A percentile compares a stretch with the other conserved stretches of the same genome.
Evolutionary conservation across 169 alveolate genomes (phyloP).

Genomic region (Plasmodium berghei): DNA sequence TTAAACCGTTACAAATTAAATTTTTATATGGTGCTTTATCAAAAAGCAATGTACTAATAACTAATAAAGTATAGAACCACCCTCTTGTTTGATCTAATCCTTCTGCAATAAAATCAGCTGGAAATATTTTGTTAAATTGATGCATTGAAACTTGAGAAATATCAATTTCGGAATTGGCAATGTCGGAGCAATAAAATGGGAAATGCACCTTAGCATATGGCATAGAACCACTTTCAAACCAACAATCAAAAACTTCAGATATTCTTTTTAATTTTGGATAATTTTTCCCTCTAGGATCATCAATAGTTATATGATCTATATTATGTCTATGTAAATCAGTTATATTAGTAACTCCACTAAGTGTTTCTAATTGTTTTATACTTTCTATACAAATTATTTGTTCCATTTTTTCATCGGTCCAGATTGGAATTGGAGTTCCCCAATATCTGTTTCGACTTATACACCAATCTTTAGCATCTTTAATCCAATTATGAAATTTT

Average conservation of each 20-base stretch:
- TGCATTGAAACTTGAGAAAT: constrained; percentile 87
- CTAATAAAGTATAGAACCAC: constrained; percentile 97
- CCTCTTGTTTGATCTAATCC: constrained; percentile 99
- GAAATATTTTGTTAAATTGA: constrained; percentile 92
- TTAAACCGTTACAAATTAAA: constrained; percentile 96
- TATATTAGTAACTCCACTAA: constrained; percentile 83
- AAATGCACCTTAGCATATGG: constrained; percentile 98
- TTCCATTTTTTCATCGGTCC: constrained; percentile 96
- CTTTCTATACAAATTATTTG: constrained; percentile 97
- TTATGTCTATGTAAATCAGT: constrained; percentile 98
- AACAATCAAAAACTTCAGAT: constrained; percentile 96
- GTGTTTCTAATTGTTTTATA: constrained; percentile 87
- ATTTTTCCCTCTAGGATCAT: constrained; percentile 96
- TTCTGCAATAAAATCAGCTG: constrained; percentile 99
- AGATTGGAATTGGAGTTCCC: constrained; percentile 99
- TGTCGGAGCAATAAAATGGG: constrained; percentile 89
- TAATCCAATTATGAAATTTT: constrained; percentile 99
- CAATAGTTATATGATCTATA: constrained; percentile 97
- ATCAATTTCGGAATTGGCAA: no score
- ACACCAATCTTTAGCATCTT: constrained; percentile 99
- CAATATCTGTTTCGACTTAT: constrained; percentile 98
- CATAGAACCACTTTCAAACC: constrained; percentile 99
- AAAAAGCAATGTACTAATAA: constrained; percentile 94
- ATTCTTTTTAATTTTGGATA: constrained; percentile 90
- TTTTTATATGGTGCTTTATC: constrained; percentile 95